These are phyloP conservation scores for Talaromyces liani DNA, from an alignment of 495 filamentous ascomycete species.

Conservation along the genomic window DNA sequence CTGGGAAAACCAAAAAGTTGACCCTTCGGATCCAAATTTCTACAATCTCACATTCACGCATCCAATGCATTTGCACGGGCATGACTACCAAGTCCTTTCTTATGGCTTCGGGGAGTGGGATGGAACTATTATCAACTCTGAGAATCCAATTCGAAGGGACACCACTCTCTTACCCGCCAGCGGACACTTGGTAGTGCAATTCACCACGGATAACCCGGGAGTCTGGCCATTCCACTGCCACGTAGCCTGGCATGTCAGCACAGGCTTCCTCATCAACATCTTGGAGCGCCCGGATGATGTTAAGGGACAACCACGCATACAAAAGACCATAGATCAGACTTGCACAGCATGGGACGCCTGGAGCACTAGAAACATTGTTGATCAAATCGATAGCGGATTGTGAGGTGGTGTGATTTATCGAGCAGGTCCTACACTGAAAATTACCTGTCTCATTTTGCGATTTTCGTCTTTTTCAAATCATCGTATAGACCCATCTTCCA, in stretches of 20 bases:
- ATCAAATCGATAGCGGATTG: no score
- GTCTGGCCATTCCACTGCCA: slow-evolving; percentile 51
- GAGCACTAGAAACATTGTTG: no score
- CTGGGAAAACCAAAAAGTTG: slow-evolving; percentile 67
- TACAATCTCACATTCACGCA: slow-evolving; percentile 36
- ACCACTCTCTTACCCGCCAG: slow-evolving; percentile 31
- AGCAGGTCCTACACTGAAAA: no score
- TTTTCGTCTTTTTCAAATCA: no score
- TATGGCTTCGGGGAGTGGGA: not conserved
- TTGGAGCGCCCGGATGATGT: no score
- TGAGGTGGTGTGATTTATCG: no score
- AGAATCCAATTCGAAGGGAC: slow-evolving; percentile 22
- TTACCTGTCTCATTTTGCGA: no score
- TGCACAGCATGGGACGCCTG: no score
- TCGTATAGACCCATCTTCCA: no score
- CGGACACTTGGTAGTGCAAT: slow-evolving; percentile 34
- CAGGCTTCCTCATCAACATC: no score
- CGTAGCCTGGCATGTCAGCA: slow-evolving; percentile 45
- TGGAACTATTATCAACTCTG: not conserved
- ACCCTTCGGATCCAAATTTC: slow-evolving; percentile 14
- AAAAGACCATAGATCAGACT: no score
- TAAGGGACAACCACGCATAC: no score
- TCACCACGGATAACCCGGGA: slow-evolving; percentile 41
- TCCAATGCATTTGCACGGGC: slow-evolving; percentile 85
- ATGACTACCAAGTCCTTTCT: slow-evolving; percentile 64